Evolutionary conservation across 768 basidiomycete species (phyloP).

Genomic region (Pholiota microspora): DNA sequence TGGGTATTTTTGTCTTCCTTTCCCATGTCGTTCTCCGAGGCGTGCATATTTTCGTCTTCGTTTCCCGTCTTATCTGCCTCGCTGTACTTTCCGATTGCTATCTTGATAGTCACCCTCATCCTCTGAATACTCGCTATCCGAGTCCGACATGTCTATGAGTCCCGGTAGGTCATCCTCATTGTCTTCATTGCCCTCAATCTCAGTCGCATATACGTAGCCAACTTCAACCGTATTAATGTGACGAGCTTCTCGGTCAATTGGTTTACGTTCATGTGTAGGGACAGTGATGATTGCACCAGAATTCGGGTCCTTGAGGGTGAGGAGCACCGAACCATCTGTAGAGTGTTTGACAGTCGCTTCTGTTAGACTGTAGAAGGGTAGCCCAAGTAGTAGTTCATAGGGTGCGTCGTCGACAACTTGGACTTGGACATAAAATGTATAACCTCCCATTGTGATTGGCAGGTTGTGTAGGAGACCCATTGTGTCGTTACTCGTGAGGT

Average conservation of each 20-base stretch:
- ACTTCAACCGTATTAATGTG: not conserved
- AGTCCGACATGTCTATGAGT: not conserved
- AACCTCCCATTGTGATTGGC: conserved; percentile 11
- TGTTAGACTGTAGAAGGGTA: conserved; percentile 18
- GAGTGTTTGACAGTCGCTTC: conserved; percentile 8
- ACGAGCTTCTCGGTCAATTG: not conserved
- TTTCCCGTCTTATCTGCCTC: too few species aligned
- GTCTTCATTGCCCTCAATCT: too few species aligned
- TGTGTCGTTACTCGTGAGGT: conserved; percentile 9
- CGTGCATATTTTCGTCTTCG: too few species aligned
- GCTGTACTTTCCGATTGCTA: too few species aligned
- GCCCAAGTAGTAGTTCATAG: conserved; percentile 21
- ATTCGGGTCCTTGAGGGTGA: conserved; percentile 19
- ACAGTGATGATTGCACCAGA: conserved; percentile 8
- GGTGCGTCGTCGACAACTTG: conserved; percentile 20
- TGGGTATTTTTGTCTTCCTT: too few species aligned
- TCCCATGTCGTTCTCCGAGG: too few species aligned
- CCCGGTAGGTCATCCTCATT: not conserved
- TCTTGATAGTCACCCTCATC: not conserved
- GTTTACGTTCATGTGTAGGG: conserved; percentile 3
- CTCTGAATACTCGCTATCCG: not conserved
- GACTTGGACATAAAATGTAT: conserved; percentile 18
- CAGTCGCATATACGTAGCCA: not conserved
- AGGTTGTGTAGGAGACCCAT: conserved; percentile 18
- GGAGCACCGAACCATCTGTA: not conserved